Base-by-base conservation (phyloP, 768 basidiomycete genomes). In the Tulasnella calospora region DNA sequence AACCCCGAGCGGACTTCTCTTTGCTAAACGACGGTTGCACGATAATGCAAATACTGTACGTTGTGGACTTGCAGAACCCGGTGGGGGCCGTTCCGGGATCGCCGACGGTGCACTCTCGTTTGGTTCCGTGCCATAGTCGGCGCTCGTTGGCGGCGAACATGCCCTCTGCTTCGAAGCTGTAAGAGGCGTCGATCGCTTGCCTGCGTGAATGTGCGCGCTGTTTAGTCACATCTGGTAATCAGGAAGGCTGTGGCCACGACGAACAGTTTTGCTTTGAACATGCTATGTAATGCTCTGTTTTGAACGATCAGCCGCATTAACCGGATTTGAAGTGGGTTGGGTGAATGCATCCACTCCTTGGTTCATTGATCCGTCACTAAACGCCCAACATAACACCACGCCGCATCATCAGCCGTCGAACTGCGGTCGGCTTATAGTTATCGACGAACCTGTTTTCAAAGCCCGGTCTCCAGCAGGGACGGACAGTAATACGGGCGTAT, bases 101-200 rank as follows among this genome's bases (percentile, higher is more conserved):
- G 33, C 71, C 71, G 36, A 71, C 71, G 35, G 33, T n/a, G 17
- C 71, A 71, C 36, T 71, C 71, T 30, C 71, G 71, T 38, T n/a
- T 36, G 8, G 71, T 71, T 6, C 71, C 71, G 41, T 71, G 71
- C 71, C 71, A 71, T 7, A 4, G 71, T 23, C 67, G 23, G 67
- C 67, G 67, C 67, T 69, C 67, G 67, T 69, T 69, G 27, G 23
- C 17, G 67, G 67, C 7, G 23, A 69, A 23, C 67, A 8, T n/a
- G 27, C 67, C 36, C 13, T 19, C n/a, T 6, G 61, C 30, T 70
- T 70, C 27, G 15, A 70, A 70, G 67, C 27, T 38, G 36, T 70
- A 19, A 1, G 30, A 38, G 17, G 9, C 33, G 30, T 70, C 67
- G 67, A 70, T 70, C 4, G 67, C 67, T 30, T 70, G 95, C 83